Conservation (phyloP, 2,329 filamentous ascomycete genomes). For the Chalara sp. region DNA sequence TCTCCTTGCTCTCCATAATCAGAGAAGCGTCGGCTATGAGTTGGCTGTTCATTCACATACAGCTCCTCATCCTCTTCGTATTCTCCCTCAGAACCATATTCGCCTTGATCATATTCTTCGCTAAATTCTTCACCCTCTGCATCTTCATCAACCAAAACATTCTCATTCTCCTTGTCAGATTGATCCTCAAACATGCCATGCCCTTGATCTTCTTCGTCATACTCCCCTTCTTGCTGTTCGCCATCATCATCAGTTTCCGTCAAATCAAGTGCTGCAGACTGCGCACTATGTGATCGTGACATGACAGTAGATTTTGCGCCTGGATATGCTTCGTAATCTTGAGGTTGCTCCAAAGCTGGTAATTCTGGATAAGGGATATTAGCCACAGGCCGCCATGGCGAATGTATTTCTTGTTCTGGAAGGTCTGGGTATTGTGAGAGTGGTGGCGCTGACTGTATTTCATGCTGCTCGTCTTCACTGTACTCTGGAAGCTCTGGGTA, state of each 20-base stretch:
- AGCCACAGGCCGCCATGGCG: too few relatives aligned
- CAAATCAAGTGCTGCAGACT: constrained; percentile 19
- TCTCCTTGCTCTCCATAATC: not conserved
- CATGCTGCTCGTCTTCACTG: not conserved
- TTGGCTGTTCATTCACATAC: not conserved
- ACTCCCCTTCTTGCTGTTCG: constrained; percentile 3
- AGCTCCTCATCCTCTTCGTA: not conserved
- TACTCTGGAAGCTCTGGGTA: not conserved
- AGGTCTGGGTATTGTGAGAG: constrained; percentile 5
- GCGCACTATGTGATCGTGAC: constrained; percentile 18
- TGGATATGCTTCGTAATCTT: not conserved
- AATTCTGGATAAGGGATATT: constrained; percentile 16
- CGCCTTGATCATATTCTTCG: not conserved
- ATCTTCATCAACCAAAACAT: not conserved
- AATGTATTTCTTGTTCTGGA: constrained; percentile 3
- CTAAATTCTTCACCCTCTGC: not conserved
- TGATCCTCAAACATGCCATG: constrained; percentile 25
- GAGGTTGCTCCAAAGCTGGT: constrained; percentile 1
- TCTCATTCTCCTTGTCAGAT: constrained; percentile 23
- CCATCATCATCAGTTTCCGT: constrained; percentile 18
- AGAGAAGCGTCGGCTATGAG: not conserved
- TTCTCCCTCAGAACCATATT: not conserved
- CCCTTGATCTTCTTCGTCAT: constrained; percentile 13
- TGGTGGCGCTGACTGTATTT: too few relatives aligned
- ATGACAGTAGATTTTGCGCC: constrained; percentile 6